Evolutionary conservation across 257 asterid genomes (phyloP), one percentile per base, ranked within the genome.

Genomic region (Thymus quinquecostatus): DNA sequence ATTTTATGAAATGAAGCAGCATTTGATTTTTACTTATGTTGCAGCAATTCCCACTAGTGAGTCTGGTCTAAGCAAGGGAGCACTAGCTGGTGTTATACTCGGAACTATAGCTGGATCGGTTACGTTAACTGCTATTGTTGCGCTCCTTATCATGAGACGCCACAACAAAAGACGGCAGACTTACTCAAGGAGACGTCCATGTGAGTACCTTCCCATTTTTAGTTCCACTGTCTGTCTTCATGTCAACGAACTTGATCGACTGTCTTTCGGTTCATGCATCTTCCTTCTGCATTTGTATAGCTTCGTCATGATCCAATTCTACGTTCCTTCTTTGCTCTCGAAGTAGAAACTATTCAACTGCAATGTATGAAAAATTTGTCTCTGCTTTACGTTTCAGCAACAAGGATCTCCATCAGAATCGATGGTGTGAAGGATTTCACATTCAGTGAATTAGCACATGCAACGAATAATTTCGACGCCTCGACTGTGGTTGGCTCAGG

Each of bases 391-490:
- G 40, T 76, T 84, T 82, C 96, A 95, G 99, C 87, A 9, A 79
- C 89, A 34, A 92, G 76, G 83, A 77, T 78, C 82, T 88, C 96
- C 71, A 86, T 92, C 77, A 87, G 78, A 81, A 83, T 92, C 38
- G 97, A 90, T 43, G 98, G 97, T 28, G 92, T 95, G 79, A 95
- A 86, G 83, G 93, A 81, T 69, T 95, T 89, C 83, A 76, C 79
- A 43, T 92, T 71, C 71, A 61, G 78, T 59, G 98, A 95, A 79
- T 49, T 95, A 89, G 84, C 87, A 61, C 66, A 12, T 13, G 96
- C 98, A 3, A 92, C 99, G 8, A 81, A 77, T 57, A 78, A 81
- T 73, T 95, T 95, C 66, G 50, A 79, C 47, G 38, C 41, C 87
- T 77, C 91, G 11, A 88, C 88, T 27, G 77, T 83, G 62, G 92